Percentiles rank a stretch among this genome's conserved stretches.
Evolutionary conservation across 177 flowering plant species (phyloP).

Genomic region (Vitis hybrid): DNA sequence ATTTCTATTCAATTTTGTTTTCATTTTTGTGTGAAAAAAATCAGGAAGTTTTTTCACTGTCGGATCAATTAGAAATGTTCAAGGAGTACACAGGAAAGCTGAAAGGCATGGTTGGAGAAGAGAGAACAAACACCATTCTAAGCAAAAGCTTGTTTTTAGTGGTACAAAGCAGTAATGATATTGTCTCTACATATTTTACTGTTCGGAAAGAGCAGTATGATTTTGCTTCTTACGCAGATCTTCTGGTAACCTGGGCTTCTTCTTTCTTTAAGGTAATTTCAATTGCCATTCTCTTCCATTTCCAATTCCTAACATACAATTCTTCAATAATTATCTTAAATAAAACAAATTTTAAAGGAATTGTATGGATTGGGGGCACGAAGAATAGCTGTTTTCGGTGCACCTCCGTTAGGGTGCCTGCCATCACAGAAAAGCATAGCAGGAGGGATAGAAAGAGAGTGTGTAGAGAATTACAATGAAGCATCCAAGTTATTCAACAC

Average conservation of each 20-base stretch:
- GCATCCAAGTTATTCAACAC: constrained; percentile 24
- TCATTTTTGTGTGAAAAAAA: not conserved
- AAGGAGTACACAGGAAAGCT: constrained; percentile 46
- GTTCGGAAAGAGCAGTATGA: constrained; percentile 29
- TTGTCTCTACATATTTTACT: constrained; percentile 43
- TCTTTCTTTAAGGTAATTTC: constrained; percentile 7
- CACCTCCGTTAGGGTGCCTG: constrained; percentile 62
- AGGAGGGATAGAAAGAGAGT: constrained; percentile 37
- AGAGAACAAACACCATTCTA: constrained; percentile 28
- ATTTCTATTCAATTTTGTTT: not conserved
- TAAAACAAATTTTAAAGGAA: constrained; percentile 23
- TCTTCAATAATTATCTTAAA: no score
- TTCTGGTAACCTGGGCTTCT: constrained; percentile 35
- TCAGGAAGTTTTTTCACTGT: constrained; percentile 34
- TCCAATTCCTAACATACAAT: no score
- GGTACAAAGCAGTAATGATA: constrained; percentile 55
- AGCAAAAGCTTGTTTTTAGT: constrained; percentile 33
- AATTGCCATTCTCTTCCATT: no score
- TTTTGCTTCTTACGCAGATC: constrained; percentile 41
- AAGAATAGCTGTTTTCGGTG: constrained; percentile 39
- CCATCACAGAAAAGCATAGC: constrained; percentile 57
- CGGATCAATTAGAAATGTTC: constrained; percentile 44
- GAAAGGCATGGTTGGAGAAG: constrained; percentile 40
- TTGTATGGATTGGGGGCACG: constrained; percentile 46
- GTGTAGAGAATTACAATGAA: constrained; percentile 20